Percentiles rank a stretch among this genome's conserved stretches.
phyloP scores from a whole-genome alignment of 257 asterid species.

The Misopates orontium region DNA sequence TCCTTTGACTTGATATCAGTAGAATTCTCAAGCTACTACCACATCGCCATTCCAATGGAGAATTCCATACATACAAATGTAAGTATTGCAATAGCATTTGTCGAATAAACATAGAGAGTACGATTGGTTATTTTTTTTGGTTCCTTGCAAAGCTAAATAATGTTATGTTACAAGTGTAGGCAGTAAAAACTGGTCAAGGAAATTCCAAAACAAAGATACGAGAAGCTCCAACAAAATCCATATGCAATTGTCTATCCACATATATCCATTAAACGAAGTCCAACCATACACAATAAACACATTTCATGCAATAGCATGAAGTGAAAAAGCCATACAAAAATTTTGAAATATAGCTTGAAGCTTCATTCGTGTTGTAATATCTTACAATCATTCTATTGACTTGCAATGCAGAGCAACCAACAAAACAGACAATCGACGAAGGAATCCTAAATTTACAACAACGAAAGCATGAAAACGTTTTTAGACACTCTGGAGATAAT shows the following conservation, averaged over 20 bases:
- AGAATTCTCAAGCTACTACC: slow-evolving; percentile 44
- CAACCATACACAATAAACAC: too few species aligned
- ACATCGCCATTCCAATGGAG: slow-evolving; percentile 51
- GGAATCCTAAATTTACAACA: not conserved
- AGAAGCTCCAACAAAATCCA: too few species aligned
- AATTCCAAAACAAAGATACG: too few species aligned
- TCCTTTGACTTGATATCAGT: slow-evolving; percentile 34
- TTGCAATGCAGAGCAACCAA: slow-evolving; percentile 9
- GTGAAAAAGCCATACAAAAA: not conserved
- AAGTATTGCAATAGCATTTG: slow-evolving; percentile 43
- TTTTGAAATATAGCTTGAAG: not conserved
- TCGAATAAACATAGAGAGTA: slow-evolving; percentile 48
- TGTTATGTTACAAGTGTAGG: too few species aligned
- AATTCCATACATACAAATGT: too few species aligned
- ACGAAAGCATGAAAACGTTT: slow-evolving; percentile 14
- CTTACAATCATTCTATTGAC: slow-evolving; percentile 6
- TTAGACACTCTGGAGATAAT: too few species aligned
- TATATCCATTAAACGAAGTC: too few species aligned
- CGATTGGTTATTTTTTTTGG: slow-evolving; percentile 30
- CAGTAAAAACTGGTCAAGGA: too few species aligned
- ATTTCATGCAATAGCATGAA: too few species aligned
- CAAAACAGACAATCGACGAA: not conserved
- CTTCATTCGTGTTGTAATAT: slow-evolving; percentile 16
- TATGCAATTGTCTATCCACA: too few species aligned
- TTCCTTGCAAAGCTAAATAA: slow-evolving; percentile 42